Evolutionary conservation across 2,329 filamentous ascomycete species (phyloP), one percentile per base, ranked within the genome.

Genomic region (Fusarium veterinarium): DNA sequence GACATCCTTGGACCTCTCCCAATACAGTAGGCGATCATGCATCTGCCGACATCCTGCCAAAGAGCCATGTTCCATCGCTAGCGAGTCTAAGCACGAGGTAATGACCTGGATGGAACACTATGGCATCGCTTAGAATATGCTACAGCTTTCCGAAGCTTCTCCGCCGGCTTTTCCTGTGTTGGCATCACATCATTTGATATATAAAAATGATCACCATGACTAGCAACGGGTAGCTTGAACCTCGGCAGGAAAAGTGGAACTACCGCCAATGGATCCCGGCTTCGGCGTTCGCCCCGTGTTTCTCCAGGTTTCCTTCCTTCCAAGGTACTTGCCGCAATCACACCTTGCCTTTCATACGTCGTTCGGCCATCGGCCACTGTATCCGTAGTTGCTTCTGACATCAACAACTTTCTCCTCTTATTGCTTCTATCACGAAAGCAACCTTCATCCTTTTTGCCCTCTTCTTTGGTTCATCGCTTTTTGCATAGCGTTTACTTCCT

Each of bases 231-330:
- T 45, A 66, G 64, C 46, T 35, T 65, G 30, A 73, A 74, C 76
- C 76, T 77, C 75, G 75, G 75, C 68, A 73, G 63, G 55, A 59
- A 69, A 64, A 63, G 72, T 75, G 75, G 75, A 68, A 67, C 71
- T 41, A 49, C 41, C 46, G 48, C 62, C 60, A 67, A 42, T 64
- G 44, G 48, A 64, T 64, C 72, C 75, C 67, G 72, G 75, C 75
- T 75, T 76, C 74, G 75, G 75, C 65, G 46, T 69, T 57, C 44
- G 64, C 65, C 75, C 75, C 74, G 75, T 77, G 67, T 61, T 77
- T 76, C 76, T 76, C 75, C 76, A 76, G 75, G 70, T 77, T 77
- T 76, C 70, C 64, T 61, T 73, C 61, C 57, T 49, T 40, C 60
- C 45, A 38, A 48, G 42, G n/a, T 40, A 46, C 60, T 46, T 40